These are phyloP conservation scores for Teratosphaeriaceae sp. DNA, from an alignment of 2,329 filamentous ascomycete species.

Conservation along the genomic window DNA sequence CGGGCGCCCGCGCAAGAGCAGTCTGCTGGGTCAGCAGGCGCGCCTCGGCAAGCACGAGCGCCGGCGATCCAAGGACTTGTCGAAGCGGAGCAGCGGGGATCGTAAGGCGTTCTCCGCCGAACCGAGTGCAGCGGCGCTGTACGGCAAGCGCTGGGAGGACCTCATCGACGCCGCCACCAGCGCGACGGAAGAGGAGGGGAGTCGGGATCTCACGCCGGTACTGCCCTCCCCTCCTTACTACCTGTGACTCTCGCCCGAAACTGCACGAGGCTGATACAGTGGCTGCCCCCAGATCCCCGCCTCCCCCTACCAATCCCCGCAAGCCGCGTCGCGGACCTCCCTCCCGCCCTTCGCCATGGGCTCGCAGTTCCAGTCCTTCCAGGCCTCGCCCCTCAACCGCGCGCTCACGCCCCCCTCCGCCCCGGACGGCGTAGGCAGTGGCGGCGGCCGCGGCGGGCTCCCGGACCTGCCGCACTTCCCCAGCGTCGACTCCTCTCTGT, in stretches of 20 bases:
- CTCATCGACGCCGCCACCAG: constrained; percentile 91
- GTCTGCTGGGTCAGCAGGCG: constrained; percentile 69
- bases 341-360: constrained; percentile 50
- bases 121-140: constrained; percentile 63
- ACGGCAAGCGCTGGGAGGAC: constrained; percentile 92
- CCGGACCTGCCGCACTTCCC: constrained; percentile 65
- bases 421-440: too few species aligned
- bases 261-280: constrained; percentile 13
- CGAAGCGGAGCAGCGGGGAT: constrained; percentile 64
- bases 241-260: background rate
- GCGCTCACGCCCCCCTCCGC: constrained; percentile 87
- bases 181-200: constrained; percentile 81
- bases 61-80: constrained; percentile 67
- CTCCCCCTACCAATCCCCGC: constrained; percentile 47
- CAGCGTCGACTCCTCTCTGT: constrained; percentile 68
- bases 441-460: too few species aligned
- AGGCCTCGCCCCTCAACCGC: constrained; percentile 85
- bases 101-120: constrained; percentile 84
- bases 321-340: constrained; percentile 50
- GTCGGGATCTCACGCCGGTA: constrained; percentile 79
- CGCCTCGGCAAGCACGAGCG: constrained; percentile 74
- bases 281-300: constrained; percentile 34
- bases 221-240: constrained; percentile 35
- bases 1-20: constrained; percentile 68
- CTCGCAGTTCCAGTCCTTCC: constrained; percentile 59